Evolutionary conservation across 768 basidiomycete genomes (phyloP).

Genomic region (Russula olivacea): DNA sequence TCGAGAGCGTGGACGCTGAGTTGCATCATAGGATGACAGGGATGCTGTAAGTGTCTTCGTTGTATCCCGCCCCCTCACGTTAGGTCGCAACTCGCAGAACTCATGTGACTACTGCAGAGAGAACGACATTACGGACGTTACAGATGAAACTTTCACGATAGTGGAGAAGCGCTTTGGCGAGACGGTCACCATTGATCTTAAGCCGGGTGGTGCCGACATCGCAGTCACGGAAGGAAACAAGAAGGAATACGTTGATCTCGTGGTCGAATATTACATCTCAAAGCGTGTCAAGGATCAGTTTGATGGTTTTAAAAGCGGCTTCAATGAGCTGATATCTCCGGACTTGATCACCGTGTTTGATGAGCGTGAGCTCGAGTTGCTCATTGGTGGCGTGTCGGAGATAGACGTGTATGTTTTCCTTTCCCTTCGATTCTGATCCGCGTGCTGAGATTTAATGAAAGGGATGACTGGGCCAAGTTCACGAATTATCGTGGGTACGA

Average conservation of each 20-base stretch:
- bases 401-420: conserved; percentile 82
- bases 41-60: conserved; percentile 76
- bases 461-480: conserved; percentile 98
- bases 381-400: conserved; percentile 99
- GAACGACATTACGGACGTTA: conserved; percentile 96
- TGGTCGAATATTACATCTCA: conserved; percentile 96
- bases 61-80: conserved; percentile 1
- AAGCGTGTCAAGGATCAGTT: conserved; percentile 98
- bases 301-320: conserved; percentile 99
- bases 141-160: conserved; percentile 96
- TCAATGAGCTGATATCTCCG: conserved; percentile 98
- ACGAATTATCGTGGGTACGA: conserved; percentile 98
- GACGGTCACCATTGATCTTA: conserved; percentile 94
- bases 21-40: conserved; percentile 91
- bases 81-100: conserved; percentile 12
- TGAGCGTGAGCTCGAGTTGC: conserved; percentile 91
- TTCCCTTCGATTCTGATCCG: neutral
- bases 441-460: conserved; percentile 28
- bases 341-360: conserved; percentile 98
- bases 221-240: conserved; percentile 98
- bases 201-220: conserved; percentile 77
- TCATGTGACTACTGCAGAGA: conserved; percentile 49
- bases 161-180: conserved; percentile 98
- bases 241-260: conserved; percentile 91
- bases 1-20: conserved; percentile 96